Evolutionary conservation across 176 grass and related monocot species (phyloP).

Genomic region (Triticum timopheevii): DNA sequence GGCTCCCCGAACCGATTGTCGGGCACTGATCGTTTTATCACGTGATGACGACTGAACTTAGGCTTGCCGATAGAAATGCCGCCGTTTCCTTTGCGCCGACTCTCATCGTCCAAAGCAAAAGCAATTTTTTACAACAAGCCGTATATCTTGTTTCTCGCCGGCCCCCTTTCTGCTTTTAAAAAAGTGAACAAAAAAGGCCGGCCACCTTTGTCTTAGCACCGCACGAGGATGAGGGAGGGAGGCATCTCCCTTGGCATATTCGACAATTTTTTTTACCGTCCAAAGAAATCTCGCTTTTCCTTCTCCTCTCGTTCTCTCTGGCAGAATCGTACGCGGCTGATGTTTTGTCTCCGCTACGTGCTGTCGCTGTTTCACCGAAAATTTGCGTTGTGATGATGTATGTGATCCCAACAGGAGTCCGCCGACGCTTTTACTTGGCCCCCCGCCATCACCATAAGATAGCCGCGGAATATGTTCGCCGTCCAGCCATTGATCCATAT

Average conservation of each 20-base stretch:
- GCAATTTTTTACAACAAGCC: background rate
- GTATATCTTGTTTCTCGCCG: no score
- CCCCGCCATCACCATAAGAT: background rate
- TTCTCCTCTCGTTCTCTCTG: background rate
- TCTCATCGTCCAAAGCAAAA: background rate
- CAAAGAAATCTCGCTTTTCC: no score
- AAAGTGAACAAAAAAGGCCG: background rate
- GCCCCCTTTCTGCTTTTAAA: background rate
- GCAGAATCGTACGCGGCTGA: background rate
- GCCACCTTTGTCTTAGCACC: background rate
- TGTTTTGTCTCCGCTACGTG: background rate
- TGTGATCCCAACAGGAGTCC: background rate
- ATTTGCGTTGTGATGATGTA: background rate
- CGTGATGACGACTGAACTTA: background rate
- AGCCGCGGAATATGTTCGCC: background rate
- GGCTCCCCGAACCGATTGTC: background rate
- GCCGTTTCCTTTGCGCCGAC: background rate
- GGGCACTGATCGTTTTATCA: background rate
- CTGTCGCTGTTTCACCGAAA: background rate
- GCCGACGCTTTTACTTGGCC: background rate
- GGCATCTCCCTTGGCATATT: background rate
- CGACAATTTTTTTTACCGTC: background rate
- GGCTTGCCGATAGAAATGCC: background rate
- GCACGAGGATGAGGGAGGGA: background rate
- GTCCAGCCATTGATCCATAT: background rate